Evolutionary conservation across 768 basidiomycete genomes (phyloP).

Genomic region (Mycena alexandri): DNA sequence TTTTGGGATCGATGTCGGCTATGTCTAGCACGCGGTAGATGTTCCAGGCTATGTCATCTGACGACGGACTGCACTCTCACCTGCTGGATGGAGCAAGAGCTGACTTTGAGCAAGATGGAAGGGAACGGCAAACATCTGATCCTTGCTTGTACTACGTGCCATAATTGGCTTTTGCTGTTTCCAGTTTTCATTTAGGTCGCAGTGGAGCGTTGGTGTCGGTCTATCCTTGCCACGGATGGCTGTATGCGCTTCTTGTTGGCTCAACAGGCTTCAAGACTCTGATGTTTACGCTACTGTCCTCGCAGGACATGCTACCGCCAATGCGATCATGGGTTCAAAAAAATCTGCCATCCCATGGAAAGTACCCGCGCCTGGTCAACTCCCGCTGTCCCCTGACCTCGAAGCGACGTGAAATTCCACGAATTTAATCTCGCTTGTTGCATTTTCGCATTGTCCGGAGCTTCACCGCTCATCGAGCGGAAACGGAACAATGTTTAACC

Average conservation of each 20-base stretch:
- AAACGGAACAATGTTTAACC: slow-evolving; percentile 1
- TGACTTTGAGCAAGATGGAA: slow-evolving; percentile 5
- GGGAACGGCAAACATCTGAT: not conserved
- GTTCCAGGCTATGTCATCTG: slow-evolving; percentile 29
- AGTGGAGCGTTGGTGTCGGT: not conserved
- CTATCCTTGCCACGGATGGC: not conserved
- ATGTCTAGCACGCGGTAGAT: slow-evolving; percentile 18
- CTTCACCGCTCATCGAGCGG: not conserved
- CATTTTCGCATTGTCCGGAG: not conserved
- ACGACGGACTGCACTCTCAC: slow-evolving; percentile 14
- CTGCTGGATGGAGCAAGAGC: slow-evolving; percentile 17
- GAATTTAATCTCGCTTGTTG: slow-evolving; percentile 32
- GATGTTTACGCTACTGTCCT: not conserved
- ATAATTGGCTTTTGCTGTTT: slow-evolving; percentile 1
- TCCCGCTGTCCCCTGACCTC: not conserved
- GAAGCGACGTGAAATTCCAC: not conserved
- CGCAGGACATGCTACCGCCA: not conserved
- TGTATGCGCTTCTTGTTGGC: slow-evolving; percentile 5
- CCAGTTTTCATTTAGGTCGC: slow-evolving; percentile 7
- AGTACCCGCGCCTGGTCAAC: not conserved
- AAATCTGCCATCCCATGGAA: not conserved
- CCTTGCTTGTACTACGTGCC: not conserved
- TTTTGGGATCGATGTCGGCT: slow-evolving; percentile 16
- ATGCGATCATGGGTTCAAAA: slow-evolving; percentile 8
- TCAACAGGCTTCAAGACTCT: slow-evolving; percentile 3